These are phyloP conservation scores for Ramalina intermedia DNA, from an alignment of 495 filamentous ascomycete species.

Conservation along the genomic window DNA sequence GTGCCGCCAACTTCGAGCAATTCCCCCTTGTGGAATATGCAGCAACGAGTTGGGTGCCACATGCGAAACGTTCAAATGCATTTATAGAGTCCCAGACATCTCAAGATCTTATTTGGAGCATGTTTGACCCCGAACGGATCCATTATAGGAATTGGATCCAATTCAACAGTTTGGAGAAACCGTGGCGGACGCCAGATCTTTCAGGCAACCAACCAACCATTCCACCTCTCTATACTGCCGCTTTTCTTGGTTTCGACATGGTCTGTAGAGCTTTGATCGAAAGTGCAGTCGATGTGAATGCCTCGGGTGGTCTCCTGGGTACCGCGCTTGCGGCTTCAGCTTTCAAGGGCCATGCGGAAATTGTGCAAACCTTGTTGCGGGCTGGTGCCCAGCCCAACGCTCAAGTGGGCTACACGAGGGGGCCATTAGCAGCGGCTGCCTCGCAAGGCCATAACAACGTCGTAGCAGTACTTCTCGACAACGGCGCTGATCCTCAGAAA, in stretches of 20 bases:
- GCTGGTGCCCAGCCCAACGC: background rate
- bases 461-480: background rate
- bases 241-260: background rate
- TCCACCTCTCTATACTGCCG: constrained; percentile 1
- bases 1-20: background rate
- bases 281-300: background rate
- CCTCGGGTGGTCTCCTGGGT: background rate
- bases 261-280: background rate
- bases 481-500: background rate
- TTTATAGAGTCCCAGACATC: background rate
- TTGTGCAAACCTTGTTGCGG: background rate
- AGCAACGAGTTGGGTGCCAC: background rate
- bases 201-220: background rate
- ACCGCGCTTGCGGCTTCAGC: background rate
- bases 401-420: background rate
- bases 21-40: background rate
- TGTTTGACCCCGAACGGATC: background rate
- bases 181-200: background rate
- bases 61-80: background rate
- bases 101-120: background rate
- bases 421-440: background rate
- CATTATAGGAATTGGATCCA: background rate
- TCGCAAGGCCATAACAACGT: background rate
- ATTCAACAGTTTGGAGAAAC: background rate
- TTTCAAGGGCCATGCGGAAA: background rate